These are phyloP conservation scores for Arabis hirsuta DNA, from an alignment of 345 rosid genomes.

Conservation along the genomic window DNA sequence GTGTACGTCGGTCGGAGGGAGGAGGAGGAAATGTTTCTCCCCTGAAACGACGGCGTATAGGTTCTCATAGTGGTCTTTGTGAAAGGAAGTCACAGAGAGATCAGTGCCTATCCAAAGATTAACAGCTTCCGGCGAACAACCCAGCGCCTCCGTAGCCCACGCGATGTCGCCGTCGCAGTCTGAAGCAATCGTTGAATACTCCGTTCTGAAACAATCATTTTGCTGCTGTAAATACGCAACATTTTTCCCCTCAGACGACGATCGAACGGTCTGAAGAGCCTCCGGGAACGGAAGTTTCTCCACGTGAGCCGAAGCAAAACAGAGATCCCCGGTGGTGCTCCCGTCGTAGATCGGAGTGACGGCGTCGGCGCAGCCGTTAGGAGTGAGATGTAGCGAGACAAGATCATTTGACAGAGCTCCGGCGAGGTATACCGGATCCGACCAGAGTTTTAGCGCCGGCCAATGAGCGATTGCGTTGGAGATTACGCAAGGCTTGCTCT, in stretches of 20 bases:
- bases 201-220: slow-evolving; percentile 78
- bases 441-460: slow-evolving; percentile 79
- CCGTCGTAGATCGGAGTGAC: slow-evolving; percentile 35
- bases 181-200: slow-evolving; percentile 54
- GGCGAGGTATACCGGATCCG: slow-evolving; percentile 55
- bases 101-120: slow-evolving; percentile 91
- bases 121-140: slow-evolving; percentile 83
- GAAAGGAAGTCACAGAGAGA: slow-evolving; percentile 74
- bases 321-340: slow-evolving; percentile 36
- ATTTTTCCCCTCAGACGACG: slow-evolving; percentile 28
- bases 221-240: slow-evolving; percentile 87
- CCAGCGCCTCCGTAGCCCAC: slow-evolving; percentile 86
- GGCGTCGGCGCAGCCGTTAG: slow-evolving; percentile 79
- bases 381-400: slow-evolving; percentile 87
- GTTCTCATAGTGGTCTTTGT: slow-evolving; percentile 93
- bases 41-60: slow-evolving; percentile 84
- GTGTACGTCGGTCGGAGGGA: slow-evolving; percentile 87
- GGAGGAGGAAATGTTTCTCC: slow-evolving; percentile 78
- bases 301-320: slow-evolving; percentile 83
- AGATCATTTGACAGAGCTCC: slow-evolving; percentile 54
- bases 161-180: slow-evolving; percentile 70
- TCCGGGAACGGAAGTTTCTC: slow-evolving; percentile 56
- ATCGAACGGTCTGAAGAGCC: slow-evolving; percentile 57
- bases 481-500: slow-evolving; percentile 80
- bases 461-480: slow-evolving; percentile 70